Conservation (phyloP, 1,284 basidiomycete species). For the Ceratobasidium sp. region DNA sequence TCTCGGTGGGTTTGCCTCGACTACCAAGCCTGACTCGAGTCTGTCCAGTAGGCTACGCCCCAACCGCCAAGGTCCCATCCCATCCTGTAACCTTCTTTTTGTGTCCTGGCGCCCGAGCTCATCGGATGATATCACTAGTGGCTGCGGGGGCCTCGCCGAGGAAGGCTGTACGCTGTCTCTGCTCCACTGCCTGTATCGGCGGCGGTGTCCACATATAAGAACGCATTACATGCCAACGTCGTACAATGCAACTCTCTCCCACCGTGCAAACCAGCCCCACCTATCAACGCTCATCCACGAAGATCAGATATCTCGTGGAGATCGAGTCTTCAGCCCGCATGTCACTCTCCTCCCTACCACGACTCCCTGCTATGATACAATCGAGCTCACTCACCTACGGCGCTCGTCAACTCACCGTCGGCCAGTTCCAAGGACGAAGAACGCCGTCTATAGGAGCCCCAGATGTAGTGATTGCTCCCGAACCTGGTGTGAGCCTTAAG, state of each 20-base stretch:
- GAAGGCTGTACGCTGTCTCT: constrained; percentile 11
- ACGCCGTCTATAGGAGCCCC: constrained; percentile 34
- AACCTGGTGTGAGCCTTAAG: constrained; percentile 31
- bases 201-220: no score
- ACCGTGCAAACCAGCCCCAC: not conserved
- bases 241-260: not conserved
- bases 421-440: constrained; percentile 7
- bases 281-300: not conserved
- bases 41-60: not conserved
- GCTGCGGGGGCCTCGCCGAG: constrained; percentile 28
- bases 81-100: not conserved
- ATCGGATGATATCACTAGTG: not conserved
- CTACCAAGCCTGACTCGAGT: not conserved
- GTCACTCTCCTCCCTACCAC: constrained; percentile 30
- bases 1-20: not conserved
- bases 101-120: not conserved
- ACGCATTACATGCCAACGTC: not conserved
- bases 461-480: constrained; percentile 11
- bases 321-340: constrained; percentile 17
- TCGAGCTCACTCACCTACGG: constrained; percentile 20
- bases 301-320: not conserved
- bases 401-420: constrained; percentile 16
- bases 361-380: constrained; percentile 31
- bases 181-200: constrained; percentile 7
- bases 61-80: no score